Conservation (phyloP, 1,284 basidiomycete species). For the Cutaneotrichosporon cutaneum region DNA sequence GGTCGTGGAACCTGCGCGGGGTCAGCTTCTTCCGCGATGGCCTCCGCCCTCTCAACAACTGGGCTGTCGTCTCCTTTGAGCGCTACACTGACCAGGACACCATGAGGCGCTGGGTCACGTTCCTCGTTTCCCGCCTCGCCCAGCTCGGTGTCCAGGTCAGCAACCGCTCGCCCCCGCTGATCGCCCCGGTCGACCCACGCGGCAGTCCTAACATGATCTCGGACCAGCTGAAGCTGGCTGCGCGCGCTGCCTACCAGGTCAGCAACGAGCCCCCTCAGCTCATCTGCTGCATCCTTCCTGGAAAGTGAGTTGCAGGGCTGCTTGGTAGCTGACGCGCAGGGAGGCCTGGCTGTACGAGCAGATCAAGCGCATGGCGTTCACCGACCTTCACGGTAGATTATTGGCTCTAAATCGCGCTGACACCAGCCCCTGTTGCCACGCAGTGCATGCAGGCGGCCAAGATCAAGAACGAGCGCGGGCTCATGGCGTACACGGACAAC, state of each 20-base stretch:
- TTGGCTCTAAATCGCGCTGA: neutral
- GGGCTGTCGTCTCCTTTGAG: slow-evolving; percentile 49
- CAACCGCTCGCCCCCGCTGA: slow-evolving; percentile 33
- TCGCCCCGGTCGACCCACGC: slow-evolving; percentile 38
- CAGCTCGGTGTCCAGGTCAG: slow-evolving; percentile 36
- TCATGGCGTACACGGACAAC: slow-evolving; percentile 54
- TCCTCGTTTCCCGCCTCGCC: slow-evolving; percentile 26
- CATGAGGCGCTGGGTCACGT: slow-evolving; percentile 38
- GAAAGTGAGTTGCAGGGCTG: slow-evolving; percentile 26
- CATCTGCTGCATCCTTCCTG: slow-evolving; percentile 49
- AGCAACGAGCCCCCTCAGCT: slow-evolving; percentile 46
- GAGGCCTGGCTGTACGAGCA: slow-evolving; percentile 52
- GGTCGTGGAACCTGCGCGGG: slow-evolving; percentile 38
- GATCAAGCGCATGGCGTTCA: slow-evolving; percentile 53
- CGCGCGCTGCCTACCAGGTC: slow-evolving; percentile 39
- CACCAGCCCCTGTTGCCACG: slow-evolving; percentile 44
- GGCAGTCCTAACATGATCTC: slow-evolving; percentile 16
- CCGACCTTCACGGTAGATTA: slow-evolving; percentile 36
- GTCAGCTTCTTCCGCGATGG: slow-evolving; percentile 41
- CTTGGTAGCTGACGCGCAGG: slow-evolving; percentile 16
- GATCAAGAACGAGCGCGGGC: slow-evolving; percentile 40
- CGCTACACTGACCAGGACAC: slow-evolving; percentile 28
- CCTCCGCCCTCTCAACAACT: slow-evolving; percentile 42
- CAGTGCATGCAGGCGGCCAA: slow-evolving; percentile 52
- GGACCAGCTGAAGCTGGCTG: slow-evolving; percentile 29